Evolutionary conservation across 2,329 filamentous ascomycete species (phyloP).

Genomic region (Cephalotrichum gorgonifer): DNA sequence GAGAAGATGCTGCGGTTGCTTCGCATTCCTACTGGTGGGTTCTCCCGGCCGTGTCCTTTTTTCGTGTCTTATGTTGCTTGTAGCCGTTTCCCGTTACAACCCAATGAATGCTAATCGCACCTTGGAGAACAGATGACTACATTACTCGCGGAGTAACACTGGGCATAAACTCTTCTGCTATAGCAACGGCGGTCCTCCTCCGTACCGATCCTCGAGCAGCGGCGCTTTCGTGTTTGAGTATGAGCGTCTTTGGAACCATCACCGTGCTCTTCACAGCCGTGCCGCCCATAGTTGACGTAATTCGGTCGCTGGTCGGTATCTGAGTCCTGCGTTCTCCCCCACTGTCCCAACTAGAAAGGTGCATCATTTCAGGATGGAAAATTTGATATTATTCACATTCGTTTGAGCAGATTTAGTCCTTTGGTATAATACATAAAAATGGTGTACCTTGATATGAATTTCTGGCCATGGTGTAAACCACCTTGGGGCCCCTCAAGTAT

Average conservation of each 20-base stretch:
- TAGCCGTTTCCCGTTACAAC: not conserved
- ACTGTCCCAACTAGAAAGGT: too few relatives aligned
- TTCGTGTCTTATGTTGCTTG: too few relatives aligned
- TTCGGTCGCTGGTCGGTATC: slow-evolving; percentile 31
- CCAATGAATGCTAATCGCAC: not conserved
- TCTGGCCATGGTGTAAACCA: too few relatives aligned
- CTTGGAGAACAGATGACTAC: slow-evolving; percentile 47
- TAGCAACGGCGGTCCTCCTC: slow-evolving; percentile 46
- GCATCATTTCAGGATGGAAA: too few relatives aligned
- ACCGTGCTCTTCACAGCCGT: slow-evolving; percentile 49
- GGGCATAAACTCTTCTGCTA: slow-evolving; percentile 50
- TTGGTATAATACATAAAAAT: too few relatives aligned
- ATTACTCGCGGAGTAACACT: slow-evolving; percentile 51
- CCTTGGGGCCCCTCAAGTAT: too few relatives aligned
- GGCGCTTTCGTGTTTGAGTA: slow-evolving; percentile 47
- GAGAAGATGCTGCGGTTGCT: slow-evolving; percentile 34
- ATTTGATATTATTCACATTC: too few relatives aligned
- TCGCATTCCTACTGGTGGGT: slow-evolving; percentile 40
- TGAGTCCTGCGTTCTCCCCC: too few relatives aligned
- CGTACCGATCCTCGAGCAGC: slow-evolving; percentile 47
- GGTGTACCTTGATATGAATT: too few relatives aligned
- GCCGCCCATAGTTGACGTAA: slow-evolving; percentile 35
- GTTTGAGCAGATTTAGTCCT: too few relatives aligned
- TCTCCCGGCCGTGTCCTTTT: not conserved
- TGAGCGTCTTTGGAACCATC: slow-evolving; percentile 51